A percentile compares a stretch with the other conserved stretches of the same genome.
Conservation (phyloP, 2,329 filamentous ascomycete species). For the Trichoderma simmonsii region DNA sequence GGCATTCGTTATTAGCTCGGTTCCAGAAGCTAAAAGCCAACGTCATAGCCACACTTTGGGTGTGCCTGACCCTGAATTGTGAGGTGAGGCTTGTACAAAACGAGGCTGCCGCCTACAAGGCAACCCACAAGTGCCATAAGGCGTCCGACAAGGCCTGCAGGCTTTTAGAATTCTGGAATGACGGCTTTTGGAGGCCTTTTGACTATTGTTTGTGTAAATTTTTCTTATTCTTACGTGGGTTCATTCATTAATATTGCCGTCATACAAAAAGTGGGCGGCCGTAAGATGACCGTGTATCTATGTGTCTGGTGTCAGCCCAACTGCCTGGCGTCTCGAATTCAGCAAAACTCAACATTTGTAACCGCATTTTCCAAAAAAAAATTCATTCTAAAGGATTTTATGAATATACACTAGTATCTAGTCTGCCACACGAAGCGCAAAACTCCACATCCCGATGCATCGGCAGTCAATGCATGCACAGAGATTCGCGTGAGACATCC, state of each 20-base stretch:
- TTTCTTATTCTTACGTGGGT: background rate
- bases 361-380: background rate
- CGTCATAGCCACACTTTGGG: background rate
- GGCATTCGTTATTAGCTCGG: background rate
- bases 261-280: background rate
- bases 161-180: background rate
- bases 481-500: background rate
- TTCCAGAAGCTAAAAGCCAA: background rate
- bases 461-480: background rate
- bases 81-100: background rate
- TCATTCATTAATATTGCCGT: background rate
- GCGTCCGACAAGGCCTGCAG: background rate
- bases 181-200: background rate
- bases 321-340: background rate
- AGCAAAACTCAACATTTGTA: background rate
- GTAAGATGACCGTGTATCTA: background rate
- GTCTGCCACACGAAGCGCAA: background rate
- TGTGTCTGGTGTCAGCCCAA: background rate
- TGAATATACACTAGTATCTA: background rate
- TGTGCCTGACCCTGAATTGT: background rate
- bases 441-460: background rate
- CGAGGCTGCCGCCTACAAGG: too few relatives aligned
- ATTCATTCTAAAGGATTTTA: background rate
- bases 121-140: background rate
- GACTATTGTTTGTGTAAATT: background rate